Evolutionary conservation across 2,329 filamentous ascomycete genomes (phyloP), one percentile per base, ranked within the genome.

Genomic region (Arthrobotrys entomopaga): DNA sequence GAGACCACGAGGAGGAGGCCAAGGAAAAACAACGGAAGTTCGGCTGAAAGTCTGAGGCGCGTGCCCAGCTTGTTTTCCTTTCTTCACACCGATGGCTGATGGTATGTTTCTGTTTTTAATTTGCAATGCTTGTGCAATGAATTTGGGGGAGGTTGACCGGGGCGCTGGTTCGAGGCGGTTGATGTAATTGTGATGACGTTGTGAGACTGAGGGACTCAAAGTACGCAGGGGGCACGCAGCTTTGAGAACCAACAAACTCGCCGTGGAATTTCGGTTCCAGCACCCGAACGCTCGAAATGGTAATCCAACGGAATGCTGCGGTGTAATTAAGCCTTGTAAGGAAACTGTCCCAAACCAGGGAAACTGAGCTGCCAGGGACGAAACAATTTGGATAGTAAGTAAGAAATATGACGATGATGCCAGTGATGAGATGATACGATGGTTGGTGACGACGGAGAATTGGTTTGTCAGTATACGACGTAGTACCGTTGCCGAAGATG

Each of bases 101-200:
- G 46, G n/a, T n/a, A 22, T 50, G 46, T 20, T 26, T 13, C 19
- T 50, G 48, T 50, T 22, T 46, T 13, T 5, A 46, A 19, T 46
- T 13, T 15, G 42, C 13, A 19, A 46, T 46, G 1, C 3, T 46
- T 19, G 13, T 46, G 42, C 16, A n/a, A 46, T 50, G n/a, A 50
- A 50, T 50, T n/a, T 16, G 16, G 19, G 11, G 15, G 20, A 50
- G 1, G 46, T 50, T 19, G 53, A 2, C 8, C 11, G 52, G 8
- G 26, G 58, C 64, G 58, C 58, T 22, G 53, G 34, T 74, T 74
- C 57, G 63, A 66, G 63, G 46, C 38, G 3, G 52, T 67, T 74
- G 70, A 74, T 67, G 70, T 74, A 67, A 67, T 67, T 19, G 20
- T 13, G 42, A 56, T 57, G 60, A 59, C 54, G 63, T 46, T 29